Percentiles rank a stretch among this genome's conserved stretches.
Conservation (phyloP, 768 basidiomycete genomes). For the Hirschioporus abietinus region DNA sequence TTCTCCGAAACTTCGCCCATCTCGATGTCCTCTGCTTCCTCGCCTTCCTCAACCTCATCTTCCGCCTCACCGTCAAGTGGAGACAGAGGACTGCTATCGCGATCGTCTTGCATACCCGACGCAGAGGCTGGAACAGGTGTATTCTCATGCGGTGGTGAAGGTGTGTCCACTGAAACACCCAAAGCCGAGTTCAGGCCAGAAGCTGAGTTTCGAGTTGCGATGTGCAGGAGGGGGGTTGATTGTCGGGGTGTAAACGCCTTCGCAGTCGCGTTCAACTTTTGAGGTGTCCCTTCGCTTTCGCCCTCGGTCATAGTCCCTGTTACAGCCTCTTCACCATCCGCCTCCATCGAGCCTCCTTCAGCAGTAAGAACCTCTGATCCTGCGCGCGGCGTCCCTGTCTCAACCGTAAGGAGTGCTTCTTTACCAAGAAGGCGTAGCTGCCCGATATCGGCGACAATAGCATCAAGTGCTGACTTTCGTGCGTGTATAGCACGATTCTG, state of each 20-base stretch:
- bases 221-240: conserved; percentile 20
- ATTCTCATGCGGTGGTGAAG: not conserved
- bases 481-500: conserved; percentile 61
- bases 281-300: conserved; percentile 35
- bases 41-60: conserved; percentile 19
- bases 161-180: not conserved
- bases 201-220: conserved; percentile 3
- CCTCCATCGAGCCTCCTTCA: conserved; percentile 10
- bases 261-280: conserved; percentile 27
- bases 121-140: not conserved
- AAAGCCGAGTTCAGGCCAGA: not conserved
- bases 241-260: conserved; percentile 28
- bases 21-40: conserved; percentile 67
- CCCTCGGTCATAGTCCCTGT: conserved; percentile 19
- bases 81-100: conserved; percentile 4
- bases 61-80: conserved; percentile 1
- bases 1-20: conserved; percentile 88
- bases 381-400: conserved; percentile 18
- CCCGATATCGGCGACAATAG: conserved; percentile 56
- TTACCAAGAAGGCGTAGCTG: conserved; percentile 65
- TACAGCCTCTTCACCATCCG: conserved; percentile 21
- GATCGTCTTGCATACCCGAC: conserved; percentile 7
- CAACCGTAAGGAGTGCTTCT: conserved; percentile 42
- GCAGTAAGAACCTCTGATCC: conserved; percentile 12
- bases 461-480: conserved; percentile 64